phyloP scores from a whole-genome alignment of 768 basidiomycete species.

The Collybia sp. region DNA sequence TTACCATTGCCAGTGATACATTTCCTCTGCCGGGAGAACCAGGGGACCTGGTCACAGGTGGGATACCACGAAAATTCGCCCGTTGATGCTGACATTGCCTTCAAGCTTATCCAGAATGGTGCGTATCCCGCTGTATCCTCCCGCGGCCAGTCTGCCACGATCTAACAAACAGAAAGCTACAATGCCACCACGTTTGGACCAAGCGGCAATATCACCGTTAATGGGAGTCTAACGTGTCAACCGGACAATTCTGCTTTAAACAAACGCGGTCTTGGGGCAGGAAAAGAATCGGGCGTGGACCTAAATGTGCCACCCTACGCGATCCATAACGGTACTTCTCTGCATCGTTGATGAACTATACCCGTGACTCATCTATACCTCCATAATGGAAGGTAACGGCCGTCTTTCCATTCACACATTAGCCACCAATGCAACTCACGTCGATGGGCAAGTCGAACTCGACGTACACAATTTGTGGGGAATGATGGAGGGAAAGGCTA shows the following conservation, averaged over 20 bases:
- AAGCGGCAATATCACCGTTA: slow-evolving; percentile 73
- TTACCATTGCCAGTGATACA: slow-evolving; percentile 48
- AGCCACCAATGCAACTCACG: slow-evolving; percentile 70
- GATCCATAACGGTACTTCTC: slow-evolving; percentile 60
- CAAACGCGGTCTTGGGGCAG: slow-evolving; percentile 48
- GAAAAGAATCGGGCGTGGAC: slow-evolving; percentile 39
- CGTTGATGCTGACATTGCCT: slow-evolving; percentile 2
- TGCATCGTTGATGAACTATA: background rate
- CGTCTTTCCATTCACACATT: slow-evolving; percentile 48
- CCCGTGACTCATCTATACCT: background rate
- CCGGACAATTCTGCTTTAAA: slow-evolving; percentile 16
- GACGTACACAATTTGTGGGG: slow-evolving; percentile 73
- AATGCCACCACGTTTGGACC: slow-evolving; percentile 56
- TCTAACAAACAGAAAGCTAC: slow-evolving; percentile 37
- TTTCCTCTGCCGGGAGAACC: slow-evolving; percentile 56
- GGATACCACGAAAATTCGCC: background rate
- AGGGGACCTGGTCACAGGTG: slow-evolving; percentile 40
- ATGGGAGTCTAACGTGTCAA: slow-evolving; percentile 54
- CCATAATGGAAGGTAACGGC: slow-evolving; percentile 35
- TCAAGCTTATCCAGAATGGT: slow-evolving; percentile 68
- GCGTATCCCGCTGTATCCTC: slow-evolving; percentile 4
- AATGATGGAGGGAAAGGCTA: slow-evolving; percentile 64
- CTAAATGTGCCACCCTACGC: slow-evolving; percentile 60
- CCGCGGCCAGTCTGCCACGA: background rate
- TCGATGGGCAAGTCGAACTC: slow-evolving; percentile 54